These are phyloP conservation scores for Dendrobium officinale DNA, from an alignment of 106 monocot species.

Conservation along the genomic window DNA sequence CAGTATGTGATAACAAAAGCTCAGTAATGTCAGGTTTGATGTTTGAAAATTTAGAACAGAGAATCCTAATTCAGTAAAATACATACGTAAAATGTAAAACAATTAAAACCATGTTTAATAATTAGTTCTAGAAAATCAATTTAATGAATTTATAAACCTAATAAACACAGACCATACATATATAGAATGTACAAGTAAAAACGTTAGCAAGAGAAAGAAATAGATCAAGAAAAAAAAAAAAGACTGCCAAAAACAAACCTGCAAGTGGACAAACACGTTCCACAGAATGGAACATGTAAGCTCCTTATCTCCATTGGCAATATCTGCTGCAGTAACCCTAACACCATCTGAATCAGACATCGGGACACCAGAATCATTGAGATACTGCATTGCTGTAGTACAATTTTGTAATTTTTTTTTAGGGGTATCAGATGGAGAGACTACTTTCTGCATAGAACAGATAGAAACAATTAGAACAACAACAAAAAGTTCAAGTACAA, in stretches of 20 bases:
- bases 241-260: slow-evolving; percentile 23
- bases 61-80: not conserved
- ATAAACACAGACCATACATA: not conserved
- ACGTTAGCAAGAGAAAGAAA: not conserved
- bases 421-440: slow-evolving; percentile 35
- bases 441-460: slow-evolving; percentile 32
- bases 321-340: slow-evolving; percentile 34
- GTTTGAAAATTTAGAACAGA: not conserved
- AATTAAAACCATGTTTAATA: not conserved
- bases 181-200: not conserved
- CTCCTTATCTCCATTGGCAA: slow-evolving; percentile 53
- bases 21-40: not conserved
- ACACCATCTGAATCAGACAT: slow-evolving; percentile 45
- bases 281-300: slow-evolving; percentile 43
- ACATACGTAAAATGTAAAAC: not conserved
- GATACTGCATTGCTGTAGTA: slow-evolving; percentile 30
- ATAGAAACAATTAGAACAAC: not conserved
- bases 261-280: slow-evolving; percentile 55
- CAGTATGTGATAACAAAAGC: not conserved
- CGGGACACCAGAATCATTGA: slow-evolving; percentile 35
- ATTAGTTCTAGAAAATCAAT: not conserved
- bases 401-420: slow-evolving; percentile 55
- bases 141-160: not conserved
- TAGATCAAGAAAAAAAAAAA: not conserved
- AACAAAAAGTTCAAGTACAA: not conserved